Evolutionary conservation across 371 early-diverging fungal species (phyloP).

Genomic region (Mortierella sp.): DNA sequence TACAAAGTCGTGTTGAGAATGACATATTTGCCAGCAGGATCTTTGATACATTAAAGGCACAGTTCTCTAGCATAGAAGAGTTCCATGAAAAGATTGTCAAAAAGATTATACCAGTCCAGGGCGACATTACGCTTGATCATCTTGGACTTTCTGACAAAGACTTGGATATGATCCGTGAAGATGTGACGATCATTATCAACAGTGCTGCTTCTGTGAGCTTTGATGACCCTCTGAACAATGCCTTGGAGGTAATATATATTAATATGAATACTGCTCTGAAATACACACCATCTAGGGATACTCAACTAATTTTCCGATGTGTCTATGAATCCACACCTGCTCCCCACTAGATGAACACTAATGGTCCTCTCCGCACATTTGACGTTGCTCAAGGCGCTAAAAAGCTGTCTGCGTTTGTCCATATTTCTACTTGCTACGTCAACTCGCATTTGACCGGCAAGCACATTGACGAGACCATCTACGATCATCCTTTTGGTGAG

Average conservation of each 20-base stretch:
- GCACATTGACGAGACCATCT: constrained; percentile 61
- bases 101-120: constrained; percentile 67
- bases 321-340: too few relatives aligned
- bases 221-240: constrained; percentile 63
- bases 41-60: constrained; percentile 52
- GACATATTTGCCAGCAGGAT: constrained; percentile 52
- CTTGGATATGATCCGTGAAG: constrained; percentile 57
- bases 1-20: constrained; percentile 49
- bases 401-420: constrained; percentile 61
- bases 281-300: too few relatives aligned
- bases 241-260: constrained; percentile 60
- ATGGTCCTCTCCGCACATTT: constrained; percentile 66
- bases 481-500: constrained; percentile 64
- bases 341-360: constrained; percentile 60
- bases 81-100: constrained; percentile 58
- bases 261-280: neutral
- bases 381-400: constrained; percentile 66
- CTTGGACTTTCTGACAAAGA: constrained; percentile 65
- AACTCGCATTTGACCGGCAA: constrained; percentile 61
- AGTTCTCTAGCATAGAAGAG: constrained; percentile 30
- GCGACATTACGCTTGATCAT: constrained; percentile 63
- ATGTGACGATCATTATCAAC: constrained; percentile 65
- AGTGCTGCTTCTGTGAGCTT: constrained; percentile 72
- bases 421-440: constrained; percentile 66
- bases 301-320: too few relatives aligned